Conservation (phyloP, 2,329 filamentous ascomycete genomes). For the Monilinia fructigena region DNA sequence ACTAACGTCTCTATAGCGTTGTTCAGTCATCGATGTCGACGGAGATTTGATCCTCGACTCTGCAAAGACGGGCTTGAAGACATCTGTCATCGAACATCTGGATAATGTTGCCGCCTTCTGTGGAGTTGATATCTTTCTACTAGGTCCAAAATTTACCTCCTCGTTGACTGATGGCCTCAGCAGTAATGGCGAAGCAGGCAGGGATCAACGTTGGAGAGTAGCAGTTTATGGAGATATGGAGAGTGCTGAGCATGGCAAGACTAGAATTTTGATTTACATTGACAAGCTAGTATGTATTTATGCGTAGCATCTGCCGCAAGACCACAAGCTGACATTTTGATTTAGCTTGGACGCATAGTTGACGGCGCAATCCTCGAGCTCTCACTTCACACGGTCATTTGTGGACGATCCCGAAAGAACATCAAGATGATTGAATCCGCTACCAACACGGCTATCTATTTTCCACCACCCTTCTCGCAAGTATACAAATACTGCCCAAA, state of each 20-base stretch:
- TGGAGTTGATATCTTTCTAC: constrained; percentile 92
- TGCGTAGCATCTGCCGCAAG: not conserved
- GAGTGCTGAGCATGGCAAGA: constrained; percentile 96
- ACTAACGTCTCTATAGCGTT: constrained; percentile 62
- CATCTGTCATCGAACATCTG: constrained; percentile 76
- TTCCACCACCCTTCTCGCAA: constrained; percentile 88
- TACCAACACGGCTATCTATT: constrained; percentile 96
- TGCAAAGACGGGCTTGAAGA: constrained; percentile 64
- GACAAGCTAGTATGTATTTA: constrained; percentile 49
- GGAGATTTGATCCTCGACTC: constrained; percentile 83
- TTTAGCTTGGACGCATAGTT: constrained; percentile 68
- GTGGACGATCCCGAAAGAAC: constrained; percentile 91
- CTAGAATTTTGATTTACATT: constrained; percentile 92
- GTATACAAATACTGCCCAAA: constrained; percentile 87
- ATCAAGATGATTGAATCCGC: constrained; percentile 97
- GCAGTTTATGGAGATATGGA: constrained; percentile 95
- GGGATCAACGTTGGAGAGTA: constrained; percentile 86
- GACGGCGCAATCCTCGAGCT: constrained; percentile 81
- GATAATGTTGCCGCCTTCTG: constrained; percentile 85
- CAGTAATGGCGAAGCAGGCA: constrained; percentile 72
- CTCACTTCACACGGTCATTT: constrained; percentile 86
- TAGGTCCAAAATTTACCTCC: constrained; percentile 83
- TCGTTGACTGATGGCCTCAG: constrained; percentile 69
- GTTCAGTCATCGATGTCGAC: constrained; percentile 90
- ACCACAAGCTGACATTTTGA: constrained; percentile 40